A percentile compares a stretch with the other conserved stretches of the same genome.
phyloP scores from a whole-genome alignment of 257 asterid genomes.

The Solanum habrochaites region DNA sequence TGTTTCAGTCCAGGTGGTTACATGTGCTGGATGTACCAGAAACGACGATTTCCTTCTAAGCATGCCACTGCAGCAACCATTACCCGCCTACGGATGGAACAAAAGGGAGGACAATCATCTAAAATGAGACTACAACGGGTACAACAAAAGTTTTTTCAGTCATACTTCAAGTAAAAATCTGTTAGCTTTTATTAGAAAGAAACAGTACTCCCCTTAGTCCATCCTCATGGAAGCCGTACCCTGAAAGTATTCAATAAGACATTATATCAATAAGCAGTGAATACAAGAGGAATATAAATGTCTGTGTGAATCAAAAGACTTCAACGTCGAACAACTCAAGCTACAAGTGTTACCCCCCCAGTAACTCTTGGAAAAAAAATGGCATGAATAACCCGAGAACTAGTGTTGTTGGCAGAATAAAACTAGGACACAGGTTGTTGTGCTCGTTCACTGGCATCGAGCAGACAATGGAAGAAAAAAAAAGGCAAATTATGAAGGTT shows the following conservation, averaged over 20 bases:
- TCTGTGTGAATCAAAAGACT: too few species aligned
- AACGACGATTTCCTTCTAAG: constrained; percentile 20
- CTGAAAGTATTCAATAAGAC: constrained; percentile 15
- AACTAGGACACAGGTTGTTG: neutral
- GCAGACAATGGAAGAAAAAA: too few species aligned
- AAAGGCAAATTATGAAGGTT: neutral
- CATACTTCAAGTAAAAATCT: neutral
- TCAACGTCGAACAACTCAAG: neutral
- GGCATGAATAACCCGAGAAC: neutral
- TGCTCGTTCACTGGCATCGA: too few species aligned
- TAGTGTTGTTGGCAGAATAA: neutral
- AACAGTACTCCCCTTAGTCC: constrained; percentile 45
- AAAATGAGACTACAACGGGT: neutral
- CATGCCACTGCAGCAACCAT: constrained; percentile 50
- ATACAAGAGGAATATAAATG: neutral
- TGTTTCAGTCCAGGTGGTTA: constrained; percentile 61
- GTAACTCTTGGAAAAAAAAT: neutral
- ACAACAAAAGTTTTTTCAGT: neutral
- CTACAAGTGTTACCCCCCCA: neutral
- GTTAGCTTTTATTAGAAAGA: neutral
- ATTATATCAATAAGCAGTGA: neutral
- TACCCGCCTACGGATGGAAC: constrained; percentile 42
- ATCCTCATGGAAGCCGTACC: constrained; percentile 71
- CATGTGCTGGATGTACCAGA: constrained; percentile 46
- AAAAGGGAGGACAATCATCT: neutral